Conservation (phyloP, 2,329 filamentous ascomycete species). For the Ascochyta pisi region DNA sequence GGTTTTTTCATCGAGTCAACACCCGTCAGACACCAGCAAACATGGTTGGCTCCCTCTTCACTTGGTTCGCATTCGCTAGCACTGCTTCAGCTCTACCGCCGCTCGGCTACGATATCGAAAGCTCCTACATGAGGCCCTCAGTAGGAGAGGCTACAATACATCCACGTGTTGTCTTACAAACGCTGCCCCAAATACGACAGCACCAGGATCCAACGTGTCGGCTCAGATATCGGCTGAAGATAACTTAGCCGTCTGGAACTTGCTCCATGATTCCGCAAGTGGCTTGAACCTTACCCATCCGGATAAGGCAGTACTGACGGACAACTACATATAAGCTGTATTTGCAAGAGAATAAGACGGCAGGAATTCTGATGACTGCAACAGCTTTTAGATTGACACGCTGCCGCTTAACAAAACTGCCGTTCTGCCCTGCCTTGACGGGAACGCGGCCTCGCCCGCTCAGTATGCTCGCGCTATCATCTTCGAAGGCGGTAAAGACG, state of each 20-base stretch:
- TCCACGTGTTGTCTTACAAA: conserved; percentile 21
- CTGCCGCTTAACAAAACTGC: conserved; percentile 59
- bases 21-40: not conserved
- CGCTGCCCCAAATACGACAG: conserved; percentile 27
- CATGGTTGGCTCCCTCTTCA: not conserved
- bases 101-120: conserved; percentile 32
- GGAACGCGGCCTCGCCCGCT: conserved; percentile 42
- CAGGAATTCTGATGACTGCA: not conserved
- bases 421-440: conserved; percentile 55
- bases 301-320: conserved; percentile 46
- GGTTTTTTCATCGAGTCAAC: not conserved
- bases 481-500: conserved; percentile 53
- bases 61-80: not conserved
- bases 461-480: conserved; percentile 58
- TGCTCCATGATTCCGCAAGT: conserved; percentile 51
- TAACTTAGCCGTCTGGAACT: conserved; percentile 53
- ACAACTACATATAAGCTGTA: conserved; percentile 52
- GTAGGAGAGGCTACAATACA: conserved; percentile 23
- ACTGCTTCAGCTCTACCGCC: conserved; percentile 3
- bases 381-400: conserved; percentile 55
- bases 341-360: no score
- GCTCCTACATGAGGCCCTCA: conserved; percentile 27
- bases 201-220: conserved; percentile 54
- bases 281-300: conserved; percentile 57
- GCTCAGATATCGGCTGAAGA: conserved; percentile 52